A percentile compares a stretch with the other conserved stretches of the same genome.
Evolutionary conservation across 495 filamentous ascomycete genomes (phyloP).

Genomic region (Podospora anserina): DNA sequence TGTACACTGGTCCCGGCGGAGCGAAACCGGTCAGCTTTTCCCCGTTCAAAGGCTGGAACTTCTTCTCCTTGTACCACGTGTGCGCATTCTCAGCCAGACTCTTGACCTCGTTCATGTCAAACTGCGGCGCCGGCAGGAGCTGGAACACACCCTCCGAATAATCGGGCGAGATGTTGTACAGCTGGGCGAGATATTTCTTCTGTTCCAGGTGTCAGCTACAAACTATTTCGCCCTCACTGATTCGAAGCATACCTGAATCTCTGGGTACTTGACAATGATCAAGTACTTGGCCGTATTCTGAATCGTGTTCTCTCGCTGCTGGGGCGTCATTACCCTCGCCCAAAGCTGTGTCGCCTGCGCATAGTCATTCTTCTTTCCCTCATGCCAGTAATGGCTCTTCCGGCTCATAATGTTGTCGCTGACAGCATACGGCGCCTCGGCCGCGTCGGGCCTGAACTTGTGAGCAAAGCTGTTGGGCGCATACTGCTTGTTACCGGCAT

Average conservation of each 20-base stretch:
- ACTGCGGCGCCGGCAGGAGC: conserved; percentile 40
- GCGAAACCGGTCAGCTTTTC: conserved; percentile 12
- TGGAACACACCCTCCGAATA: conserved; percentile 49
- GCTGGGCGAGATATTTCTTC: conserved; percentile 54
- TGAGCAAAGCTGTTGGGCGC: conserved; percentile 54
- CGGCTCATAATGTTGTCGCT: conserved; percentile 48
- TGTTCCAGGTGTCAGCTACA: conserved; percentile 20
- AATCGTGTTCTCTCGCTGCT: conserved; percentile 44
- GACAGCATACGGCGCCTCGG: conserved; percentile 53
- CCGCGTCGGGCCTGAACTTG: conserved; percentile 55
- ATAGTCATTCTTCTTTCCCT: conserved; percentile 54
- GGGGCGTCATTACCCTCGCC: conserved; percentile 44
- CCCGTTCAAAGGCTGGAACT: conserved; percentile 13
- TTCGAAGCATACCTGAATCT: conserved; percentile 23
- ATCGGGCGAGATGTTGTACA: conserved; percentile 49
- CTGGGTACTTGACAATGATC: conserved; percentile 33
- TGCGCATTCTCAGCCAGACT: conserved; percentile 33
- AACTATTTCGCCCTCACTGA: neutral
- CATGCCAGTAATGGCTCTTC: conserved; percentile 55
- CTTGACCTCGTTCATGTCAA: conserved; percentile 43
- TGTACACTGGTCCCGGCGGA: neutral
- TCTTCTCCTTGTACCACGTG: conserved; percentile 15
- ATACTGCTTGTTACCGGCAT: conserved; percentile 52
- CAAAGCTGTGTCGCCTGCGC: conserved; percentile 52
- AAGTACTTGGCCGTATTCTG: conserved; percentile 48